Evolutionary conservation across 1,139 yeast genomes (phyloP), one percentile per base, ranked within the genome.

Genomic region (Candida pseudoviswanathii): DNA sequence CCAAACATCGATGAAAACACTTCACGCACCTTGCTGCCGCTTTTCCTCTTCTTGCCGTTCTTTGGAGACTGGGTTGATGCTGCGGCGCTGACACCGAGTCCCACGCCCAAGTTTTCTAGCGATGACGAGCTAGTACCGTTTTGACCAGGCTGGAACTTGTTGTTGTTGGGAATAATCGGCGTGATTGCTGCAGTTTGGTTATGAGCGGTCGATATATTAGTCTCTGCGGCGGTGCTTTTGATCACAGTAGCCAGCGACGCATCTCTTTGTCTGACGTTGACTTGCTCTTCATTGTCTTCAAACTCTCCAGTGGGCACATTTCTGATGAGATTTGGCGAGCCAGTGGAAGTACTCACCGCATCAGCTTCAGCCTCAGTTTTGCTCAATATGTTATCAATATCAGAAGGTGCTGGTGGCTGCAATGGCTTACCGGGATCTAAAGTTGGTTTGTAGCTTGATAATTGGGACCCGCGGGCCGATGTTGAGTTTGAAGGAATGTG

Each of bases 401-500:
- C 55, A 7, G 40, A 29, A 36, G 49, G 44, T 25, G 45, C 38
- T 3, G 53, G 48, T 27, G 40, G 36, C 44, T 21, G 45, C 11
- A 25, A 5, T 24, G 69, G 71, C 46, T 69, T 68, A 0, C 79
- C 80, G 0, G 82, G 82, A 51, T 78, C 81, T 50, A 77, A 63
- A 6, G 72, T 70, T 16, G 67, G 48, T 46, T 57, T 58, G 47
- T 53, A 62, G 41, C 54, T 51, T 31, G 51, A 47, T 27, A 51
- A 43, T 10, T 51, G 55, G n/a, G 55, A 45, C 6, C 56, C 47
- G 27, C 46, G 44, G 22, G 41, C 42, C 5, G 53, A 46, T 26
- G 36, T 27, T 41, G 49, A 51, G 29, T 43, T 46, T 5, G 53
- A 44, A 21, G 51, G 46, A n/a, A 46, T 41, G 2, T 39, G 43